Evolutionary conservation across 1,284 basidiomycete genomes (phyloP).

Genomic region (Cutaneotrichosporon cavernicola): DNA sequence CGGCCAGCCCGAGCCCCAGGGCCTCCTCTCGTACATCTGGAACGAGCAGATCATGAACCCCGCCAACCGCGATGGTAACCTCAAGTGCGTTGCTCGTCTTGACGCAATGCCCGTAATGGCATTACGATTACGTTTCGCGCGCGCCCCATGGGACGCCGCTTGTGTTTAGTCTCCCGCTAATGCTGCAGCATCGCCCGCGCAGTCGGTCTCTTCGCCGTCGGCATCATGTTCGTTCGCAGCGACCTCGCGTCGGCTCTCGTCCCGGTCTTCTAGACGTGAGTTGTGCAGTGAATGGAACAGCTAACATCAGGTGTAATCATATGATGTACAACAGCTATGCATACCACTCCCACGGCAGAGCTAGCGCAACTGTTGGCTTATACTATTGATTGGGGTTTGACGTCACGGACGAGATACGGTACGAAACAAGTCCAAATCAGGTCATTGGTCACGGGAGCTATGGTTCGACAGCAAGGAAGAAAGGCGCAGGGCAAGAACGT

Average conservation of each 20-base stretch:
- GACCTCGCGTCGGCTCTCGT: constrained; percentile 24
- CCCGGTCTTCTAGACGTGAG: constrained; percentile 26
- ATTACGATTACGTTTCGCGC: neutral
- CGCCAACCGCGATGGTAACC: constrained; percentile 29
- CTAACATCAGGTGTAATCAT: constrained; percentile 19
- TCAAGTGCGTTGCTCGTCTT: constrained; percentile 16
- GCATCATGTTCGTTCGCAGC: constrained; percentile 24
- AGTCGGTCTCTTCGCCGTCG: constrained; percentile 25
- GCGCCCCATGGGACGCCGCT: neutral
- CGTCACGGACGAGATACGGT: neutral
- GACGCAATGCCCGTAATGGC: no score
- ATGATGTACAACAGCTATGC: constrained; percentile 30
- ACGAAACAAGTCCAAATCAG: constrained; percentile 2
- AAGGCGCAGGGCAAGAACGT: neutral
- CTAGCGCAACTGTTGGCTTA: neutral
- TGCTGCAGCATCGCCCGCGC: constrained; percentile 28
- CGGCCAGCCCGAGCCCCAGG: constrained; percentile 10
- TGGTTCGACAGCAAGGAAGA: neutral
- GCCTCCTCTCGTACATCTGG: constrained; percentile 26
- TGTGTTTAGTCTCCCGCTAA: no score
- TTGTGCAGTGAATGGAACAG: neutral
- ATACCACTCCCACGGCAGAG: constrained; percentile 16
- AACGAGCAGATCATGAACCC: constrained; percentile 29
- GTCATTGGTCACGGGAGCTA: neutral
- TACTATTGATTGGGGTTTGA: constrained; percentile 10